Evolutionary conservation across 106 monocot genomes (phyloP), one percentile per base, ranked within the genome.

Genomic region (Platanthera guangdongensis): DNA sequence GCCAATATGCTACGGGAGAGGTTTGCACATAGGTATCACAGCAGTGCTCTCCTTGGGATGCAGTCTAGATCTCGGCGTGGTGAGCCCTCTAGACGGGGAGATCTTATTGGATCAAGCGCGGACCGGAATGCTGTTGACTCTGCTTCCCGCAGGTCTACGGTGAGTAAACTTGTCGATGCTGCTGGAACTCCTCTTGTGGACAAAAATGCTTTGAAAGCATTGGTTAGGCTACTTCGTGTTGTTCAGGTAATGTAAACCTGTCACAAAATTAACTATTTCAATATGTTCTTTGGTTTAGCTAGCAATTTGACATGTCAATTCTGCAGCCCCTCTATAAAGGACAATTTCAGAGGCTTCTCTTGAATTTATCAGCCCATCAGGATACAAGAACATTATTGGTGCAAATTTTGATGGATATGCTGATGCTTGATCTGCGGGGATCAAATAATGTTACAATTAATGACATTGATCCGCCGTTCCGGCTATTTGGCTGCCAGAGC

Each of bases 1-100:
- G 99, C 99, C 50, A 99, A 90, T 74, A 92, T 94, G 94, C 59
- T 99, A 51, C 87, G 99, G 46, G 99, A 99, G 84, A 88, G 99
- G 72, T 99, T 92, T 88, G 99, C 99, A 73, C 94, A 88, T 80
- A 84, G 94, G 22, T 87, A 90, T 84, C 94, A 87, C 49, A 82
- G 79, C 76, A 81, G 85, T 68, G 63, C 92, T 52, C 79, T 92
- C 48, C 92, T 94, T 88, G 94, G 99, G 21, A 86, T 94, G 88
- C 84, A 88, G 45, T 83, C 94, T 22, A 88, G 99, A 85, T 86
- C 74, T 76, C 77, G 94, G 50, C 85, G 99, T 13, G 99, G 88
- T 72, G 92, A 92, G 68, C 85, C 90, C 60, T 99, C 94, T 60
- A 86, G 94, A 39, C 84, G 90, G 16, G 87, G 81, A 78, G 89